A percentile compares a stretch with the other conserved stretches of the same genome.
These are phyloP conservation scores for Nitzschia putrida DNA, from an alignment of 108 stramenopile genomes.

Conservation along the genomic window DNA sequence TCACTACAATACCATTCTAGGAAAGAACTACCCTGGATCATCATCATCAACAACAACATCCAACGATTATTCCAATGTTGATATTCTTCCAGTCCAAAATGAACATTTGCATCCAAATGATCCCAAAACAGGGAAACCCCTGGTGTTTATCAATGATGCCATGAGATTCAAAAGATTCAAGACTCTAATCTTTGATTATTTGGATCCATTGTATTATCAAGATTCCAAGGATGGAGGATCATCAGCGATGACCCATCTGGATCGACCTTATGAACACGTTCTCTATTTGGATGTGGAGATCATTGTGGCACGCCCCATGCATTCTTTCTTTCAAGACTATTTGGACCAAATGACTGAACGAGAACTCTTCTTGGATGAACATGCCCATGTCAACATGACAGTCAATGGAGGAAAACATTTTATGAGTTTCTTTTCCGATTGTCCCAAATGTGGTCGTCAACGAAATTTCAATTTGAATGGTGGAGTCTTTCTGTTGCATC, in stretches of 20 bases:
- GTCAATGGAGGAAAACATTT: not conserved
- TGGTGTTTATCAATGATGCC: slow-evolving; percentile 14
- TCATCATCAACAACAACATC: not conserved
- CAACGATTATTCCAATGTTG: not conserved
- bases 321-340: slow-evolving; percentile 15
- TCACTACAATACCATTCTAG: not conserved
- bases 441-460: slow-evolving; percentile 19
- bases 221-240: no score
- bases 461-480: slow-evolving; percentile 18
- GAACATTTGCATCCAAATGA: slow-evolving; percentile 18
- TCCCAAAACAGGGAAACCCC: slow-evolving; percentile 1
- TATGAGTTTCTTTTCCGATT: slow-evolving; percentile 20
- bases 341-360: slow-evolving; percentile 8
- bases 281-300: slow-evolving; percentile 30
- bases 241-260: not conserved
- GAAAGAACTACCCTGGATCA: not conserved
- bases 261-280: slow-evolving; percentile 10
- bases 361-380: not conserved
- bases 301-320: slow-evolving; percentile 8
- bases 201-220: slow-evolving; percentile 2
- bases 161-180: slow-evolving; percentile 22
- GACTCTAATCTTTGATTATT: slow-evolving; percentile 20
- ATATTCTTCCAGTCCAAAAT: slow-evolving; percentile 4
- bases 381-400: not conserved
- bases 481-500: slow-evolving; percentile 16